A percentile compares a stretch with the other conserved stretches of the same genome.
phyloP scores from a whole-genome alignment of 2,329 filamentous ascomycete species.

The Torrubiella hemipterigena region DNA sequence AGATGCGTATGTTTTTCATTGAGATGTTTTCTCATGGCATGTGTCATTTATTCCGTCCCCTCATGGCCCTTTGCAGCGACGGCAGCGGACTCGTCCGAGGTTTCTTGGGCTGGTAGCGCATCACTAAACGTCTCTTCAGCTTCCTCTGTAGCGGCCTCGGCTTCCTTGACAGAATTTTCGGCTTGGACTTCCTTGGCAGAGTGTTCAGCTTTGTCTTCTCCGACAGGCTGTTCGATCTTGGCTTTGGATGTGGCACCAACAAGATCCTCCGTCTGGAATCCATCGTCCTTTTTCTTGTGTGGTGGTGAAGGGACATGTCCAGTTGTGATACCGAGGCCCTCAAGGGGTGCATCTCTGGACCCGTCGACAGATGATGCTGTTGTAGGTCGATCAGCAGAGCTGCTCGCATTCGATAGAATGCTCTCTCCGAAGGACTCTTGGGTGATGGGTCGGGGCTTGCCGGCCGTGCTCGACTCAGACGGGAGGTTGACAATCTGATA shows the following conservation, averaged over 20 bases:
- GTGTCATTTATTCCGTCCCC: too few relatives aligned
- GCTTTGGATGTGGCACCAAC: constrained; percentile 9
- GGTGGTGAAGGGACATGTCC: neutral
- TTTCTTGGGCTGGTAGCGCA: too few relatives aligned
- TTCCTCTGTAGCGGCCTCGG: too few relatives aligned
- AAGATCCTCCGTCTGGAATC: constrained; percentile 15
- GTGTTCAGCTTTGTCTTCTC: neutral
- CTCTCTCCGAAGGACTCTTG: constrained; percentile 33
- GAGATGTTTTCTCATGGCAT: too few relatives aligned
- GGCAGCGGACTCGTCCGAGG: too few relatives aligned
- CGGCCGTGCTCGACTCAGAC: constrained; percentile 7
- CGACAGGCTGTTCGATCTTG: neutral
- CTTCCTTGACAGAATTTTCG: too few relatives aligned
- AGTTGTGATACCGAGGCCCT: constrained; percentile 4
- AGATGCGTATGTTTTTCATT: too few relatives aligned
- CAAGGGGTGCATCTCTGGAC: neutral
- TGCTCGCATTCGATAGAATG: constrained; percentile 26
- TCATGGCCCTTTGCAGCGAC: too few relatives aligned
- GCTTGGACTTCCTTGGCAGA: too few relatives aligned
- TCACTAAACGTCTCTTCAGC: neutral
- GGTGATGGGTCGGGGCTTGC: constrained; percentile 18
- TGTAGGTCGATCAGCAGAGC: constrained; percentile 11
- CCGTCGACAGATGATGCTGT: constrained; percentile 7
- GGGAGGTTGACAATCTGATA: constrained; percentile 23
- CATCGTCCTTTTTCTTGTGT: constrained; percentile 9